These are phyloP conservation scores for Cercophora sp. DNA, from an alignment of 495 filamentous ascomycete genomes.

Conservation along the genomic window DNA sequence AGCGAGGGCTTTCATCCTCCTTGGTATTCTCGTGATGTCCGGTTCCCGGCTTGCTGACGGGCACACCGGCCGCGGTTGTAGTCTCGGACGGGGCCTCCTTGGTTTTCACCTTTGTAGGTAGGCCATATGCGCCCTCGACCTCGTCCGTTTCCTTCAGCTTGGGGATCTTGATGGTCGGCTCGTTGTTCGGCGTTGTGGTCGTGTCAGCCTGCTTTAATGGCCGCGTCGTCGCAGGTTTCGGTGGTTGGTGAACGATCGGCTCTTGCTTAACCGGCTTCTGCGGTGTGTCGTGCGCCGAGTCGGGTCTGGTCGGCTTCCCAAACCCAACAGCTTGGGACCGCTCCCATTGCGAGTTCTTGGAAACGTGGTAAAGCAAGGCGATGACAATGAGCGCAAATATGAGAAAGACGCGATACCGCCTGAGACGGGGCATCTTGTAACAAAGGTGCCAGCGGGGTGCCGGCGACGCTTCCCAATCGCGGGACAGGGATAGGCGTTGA, in stretches of 20 bases:
- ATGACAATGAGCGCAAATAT: conserved; percentile 63
- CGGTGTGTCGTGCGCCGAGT: conserved; percentile 8
- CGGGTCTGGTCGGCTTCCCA: conserved; percentile 1
- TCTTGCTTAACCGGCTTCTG: background rate
- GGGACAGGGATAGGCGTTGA: background rate
- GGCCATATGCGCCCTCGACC: conserved; percentile 19
- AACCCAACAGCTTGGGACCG: conserved; percentile 27
- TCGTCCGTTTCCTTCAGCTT: conserved; percentile 34
- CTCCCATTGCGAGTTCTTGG: conserved; percentile 46
- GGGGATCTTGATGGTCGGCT: conserved; percentile 30
- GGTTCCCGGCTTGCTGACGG: conserved; percentile 3
- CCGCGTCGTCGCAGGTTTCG: background rate
- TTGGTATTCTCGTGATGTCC: conserved; percentile 16
- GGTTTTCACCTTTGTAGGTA: conserved; percentile 17
- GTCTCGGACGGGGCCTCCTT: background rate
- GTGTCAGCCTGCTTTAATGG: background rate
- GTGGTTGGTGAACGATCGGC: too few relatives aligned
- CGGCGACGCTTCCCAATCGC: background rate
- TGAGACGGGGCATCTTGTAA: conserved; percentile 64
- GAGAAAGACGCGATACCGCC: conserved; percentile 72
- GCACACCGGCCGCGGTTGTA: conserved; percentile 6
- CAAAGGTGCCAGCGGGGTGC: too few relatives aligned
- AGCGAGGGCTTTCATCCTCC: background rate
- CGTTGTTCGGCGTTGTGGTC: conserved; percentile 17
- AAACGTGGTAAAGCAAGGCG: conserved; percentile 64